phyloP scores from a whole-genome alignment of 768 basidiomycete genomes.

The Pleurotus tuber-regium region DNA sequence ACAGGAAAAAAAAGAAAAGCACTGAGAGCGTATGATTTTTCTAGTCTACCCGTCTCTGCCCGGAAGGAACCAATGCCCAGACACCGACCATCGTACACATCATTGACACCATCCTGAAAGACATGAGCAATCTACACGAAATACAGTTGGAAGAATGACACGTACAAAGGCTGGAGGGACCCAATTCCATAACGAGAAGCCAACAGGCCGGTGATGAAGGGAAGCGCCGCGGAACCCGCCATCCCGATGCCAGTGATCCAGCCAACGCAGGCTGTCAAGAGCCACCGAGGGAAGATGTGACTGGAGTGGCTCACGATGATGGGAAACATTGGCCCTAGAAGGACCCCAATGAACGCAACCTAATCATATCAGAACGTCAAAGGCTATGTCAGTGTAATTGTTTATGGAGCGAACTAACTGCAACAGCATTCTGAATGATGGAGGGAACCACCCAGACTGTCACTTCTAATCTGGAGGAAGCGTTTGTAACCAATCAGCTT shows the following conservation, averaged over 20 bases:
- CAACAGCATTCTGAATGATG: conserved; percentile 48
- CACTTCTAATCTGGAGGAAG: conserved; percentile 34
- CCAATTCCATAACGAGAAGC: conserved; percentile 41
- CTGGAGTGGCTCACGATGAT: conserved; percentile 34
- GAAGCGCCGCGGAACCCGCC: conserved; percentile 43
- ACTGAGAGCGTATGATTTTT: neutral
- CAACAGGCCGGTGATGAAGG: conserved; percentile 44
- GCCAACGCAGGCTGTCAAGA: conserved; percentile 38
- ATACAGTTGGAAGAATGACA: neutral
- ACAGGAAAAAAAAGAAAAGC: neutral
- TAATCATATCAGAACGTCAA: conserved; percentile 10
- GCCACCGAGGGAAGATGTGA: conserved; percentile 30
- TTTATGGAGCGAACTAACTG: conserved; percentile 23
- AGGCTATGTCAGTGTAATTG: neutral
- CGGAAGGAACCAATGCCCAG: conserved; percentile 22
- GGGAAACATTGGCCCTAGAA: conserved; percentile 56
- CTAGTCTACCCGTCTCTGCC: conserved; percentile 16
- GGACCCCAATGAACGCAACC: conserved; percentile 45
- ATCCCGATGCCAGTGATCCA: conserved; percentile 53
- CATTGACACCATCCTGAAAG: conserved; percentile 20
- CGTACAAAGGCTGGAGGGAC: conserved; percentile 48
- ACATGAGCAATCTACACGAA: neutral
- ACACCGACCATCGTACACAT: conserved; percentile 22
- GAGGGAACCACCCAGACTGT: conserved; percentile 53
- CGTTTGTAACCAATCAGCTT: neutral